Evolutionary conservation across 768 basidiomycete genomes (phyloP), one percentile per base, ranked within the genome.

Genomic region (Lactifluus volemus): DNA sequence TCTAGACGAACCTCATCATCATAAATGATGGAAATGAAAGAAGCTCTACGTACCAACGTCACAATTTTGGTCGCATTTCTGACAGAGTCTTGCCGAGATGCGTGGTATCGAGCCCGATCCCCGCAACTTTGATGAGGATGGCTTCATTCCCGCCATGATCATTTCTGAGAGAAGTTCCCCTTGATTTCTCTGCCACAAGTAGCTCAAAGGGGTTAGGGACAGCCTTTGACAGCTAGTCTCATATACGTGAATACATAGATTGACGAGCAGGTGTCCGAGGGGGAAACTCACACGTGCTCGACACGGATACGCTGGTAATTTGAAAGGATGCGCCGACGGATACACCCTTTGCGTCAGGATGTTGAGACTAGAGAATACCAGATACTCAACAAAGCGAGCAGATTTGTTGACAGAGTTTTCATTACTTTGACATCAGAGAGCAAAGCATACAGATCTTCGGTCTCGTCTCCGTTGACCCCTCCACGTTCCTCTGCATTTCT

Each of bases 231-330:
- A 97, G 15, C 92, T 94, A 58, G 10, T 41, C 17, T n/a, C 29
- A 51, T 52, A 55, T 38, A 41, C 39, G 14, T 59, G 45, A 53
- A 60, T 64, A n/a, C n/a, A n/a, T n/a, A 19, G 36, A 34, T 15
- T 42, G 25, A 9, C 30, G 34, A 12, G 19, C 41, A 15, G 10
- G 38, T 17, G n/a, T 44, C 25, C n/a, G 50, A 8, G 21, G 58
- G 12, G 42, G 4, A 57, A n/a, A 64, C 88, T 73, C 67, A 93
- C 92, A 98, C 95, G 80, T 99, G 95, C 74, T 99, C 97, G 12
- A 99, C 94, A 56, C 97, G 84, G 17, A 98, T 86, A 29, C 97
- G 83, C 68, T 99, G 97, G 69, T 99, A 99, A 70, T 92, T 96
- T 32, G 97, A 98, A 36, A 98, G 81, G 61, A 99, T 99, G 5